These are phyloP conservation scores for Usnea hakonensis DNA, from an alignment of 495 filamentous ascomycete genomes.

Conservation along the genomic window DNA sequence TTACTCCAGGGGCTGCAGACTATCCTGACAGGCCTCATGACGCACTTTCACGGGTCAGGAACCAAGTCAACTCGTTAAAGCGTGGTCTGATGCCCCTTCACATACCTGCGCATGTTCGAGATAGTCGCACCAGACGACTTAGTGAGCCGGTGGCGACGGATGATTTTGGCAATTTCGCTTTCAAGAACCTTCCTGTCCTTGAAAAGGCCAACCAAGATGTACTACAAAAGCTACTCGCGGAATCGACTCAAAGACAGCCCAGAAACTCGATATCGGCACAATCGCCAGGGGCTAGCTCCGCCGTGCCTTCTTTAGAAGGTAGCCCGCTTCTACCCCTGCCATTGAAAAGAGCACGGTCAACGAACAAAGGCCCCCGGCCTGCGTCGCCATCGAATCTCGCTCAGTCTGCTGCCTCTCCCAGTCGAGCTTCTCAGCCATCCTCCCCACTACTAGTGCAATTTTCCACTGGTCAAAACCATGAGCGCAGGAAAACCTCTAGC, in stretches of 20 bases:
- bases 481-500: conserved; percentile 73
- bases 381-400: conserved; percentile 74
- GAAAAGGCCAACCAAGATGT: conserved; percentile 99
- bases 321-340: conserved; percentile 76
- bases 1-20: conserved; percentile 49
- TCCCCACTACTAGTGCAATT: conserved; percentile 92
- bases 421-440: conserved; percentile 81
- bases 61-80: conserved; percentile 72
- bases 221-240: conserved; percentile 86
- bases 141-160: conserved; percentile 85
- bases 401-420: conserved; percentile 79
- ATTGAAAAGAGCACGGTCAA: conserved; percentile 75
- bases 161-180: conserved; percentile 93
- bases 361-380: conserved; percentile 69
- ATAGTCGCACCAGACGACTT: conserved; percentile 69
- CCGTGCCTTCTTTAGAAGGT: conserved; percentile 66
- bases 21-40: conserved; percentile 87
- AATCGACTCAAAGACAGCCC: conserved; percentile 64
- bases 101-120: conserved; percentile 89
- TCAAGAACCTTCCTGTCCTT: conserved; percentile 93
- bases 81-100: conserved; percentile 88
- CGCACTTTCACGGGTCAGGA: conserved; percentile 78
- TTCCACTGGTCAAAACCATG: conserved; percentile 67
- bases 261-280: conserved; percentile 35
- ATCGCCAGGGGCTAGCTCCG: conserved; percentile 37